phyloP scores from a whole-genome alignment of 495 filamentous ascomycete species.

The Penicillium bialowiezense region DNA sequence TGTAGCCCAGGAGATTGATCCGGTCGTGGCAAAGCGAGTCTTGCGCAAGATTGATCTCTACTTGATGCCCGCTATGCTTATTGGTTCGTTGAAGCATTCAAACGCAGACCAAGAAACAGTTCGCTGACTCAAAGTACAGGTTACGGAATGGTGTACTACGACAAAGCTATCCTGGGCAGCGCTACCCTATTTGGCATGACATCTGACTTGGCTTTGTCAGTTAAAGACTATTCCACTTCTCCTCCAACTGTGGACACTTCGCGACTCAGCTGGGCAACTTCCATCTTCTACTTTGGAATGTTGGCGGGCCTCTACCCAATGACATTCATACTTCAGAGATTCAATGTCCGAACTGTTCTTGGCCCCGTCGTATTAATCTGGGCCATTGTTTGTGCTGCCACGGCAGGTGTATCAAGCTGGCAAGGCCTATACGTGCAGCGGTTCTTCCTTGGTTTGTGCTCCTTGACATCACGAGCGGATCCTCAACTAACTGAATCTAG shows the following conservation, averaged over 20 bases:
- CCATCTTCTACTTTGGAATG: conserved; percentile 79
- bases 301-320: conserved; percentile 70
- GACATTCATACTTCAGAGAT: conserved; percentile 65
- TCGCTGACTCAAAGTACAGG: conserved; percentile 21
- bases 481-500: conserved; percentile 23
- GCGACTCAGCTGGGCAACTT: conserved; percentile 70
- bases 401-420: conserved; percentile 62
- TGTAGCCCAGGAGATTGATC: conserved; percentile 50
- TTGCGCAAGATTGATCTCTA: conserved; percentile 69
- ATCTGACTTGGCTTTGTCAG: conserved; percentile 55
- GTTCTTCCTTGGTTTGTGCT: conserved; percentile 57
- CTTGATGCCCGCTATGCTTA: conserved; percentile 68
- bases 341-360: conserved; percentile 59
- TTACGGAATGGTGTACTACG: conserved; percentile 75
- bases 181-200: conserved; percentile 76
- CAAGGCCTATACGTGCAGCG: conserved; percentile 65
- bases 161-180: conserved; percentile 74
- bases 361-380: conserved; percentile 63
- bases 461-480: not conserved
- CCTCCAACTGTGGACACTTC: conserved; percentile 58
- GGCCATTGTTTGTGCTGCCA: conserved; percentile 65
- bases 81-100: conserved; percentile 39
- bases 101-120: not conserved
- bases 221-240: conserved; percentile 49
- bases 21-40: conserved; percentile 50